phyloP scores from a whole-genome alignment of 2,329 filamentous ascomycete genomes.

The Alternaria arbusti region DNA sequence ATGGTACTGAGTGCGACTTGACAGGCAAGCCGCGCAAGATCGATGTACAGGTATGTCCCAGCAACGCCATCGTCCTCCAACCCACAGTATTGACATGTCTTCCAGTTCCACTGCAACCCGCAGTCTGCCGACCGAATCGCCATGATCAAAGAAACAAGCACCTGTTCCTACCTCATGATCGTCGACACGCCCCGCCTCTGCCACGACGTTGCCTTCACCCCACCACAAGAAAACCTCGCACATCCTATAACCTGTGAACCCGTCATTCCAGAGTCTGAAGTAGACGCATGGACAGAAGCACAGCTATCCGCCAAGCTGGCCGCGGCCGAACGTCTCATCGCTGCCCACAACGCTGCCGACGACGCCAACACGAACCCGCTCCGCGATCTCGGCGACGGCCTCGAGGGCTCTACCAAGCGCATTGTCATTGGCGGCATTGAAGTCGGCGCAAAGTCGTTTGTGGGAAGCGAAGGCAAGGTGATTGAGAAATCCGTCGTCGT shows the following conservation, averaged over 20 bases:
- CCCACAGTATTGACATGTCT: slow-evolving; percentile 6
- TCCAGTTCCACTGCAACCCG: slow-evolving; percentile 75
- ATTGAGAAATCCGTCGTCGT: slow-evolving; percentile 61
- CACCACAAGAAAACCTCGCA: slow-evolving; percentile 76
- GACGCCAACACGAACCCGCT: slow-evolving; percentile 41
- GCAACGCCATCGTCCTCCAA: slow-evolving; percentile 6
- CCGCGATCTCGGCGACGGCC: slow-evolving; percentile 37
- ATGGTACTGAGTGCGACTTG: slow-evolving; percentile 84
- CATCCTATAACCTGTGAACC: slow-evolving; percentile 79
- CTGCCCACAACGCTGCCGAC: slow-evolving; percentile 20
- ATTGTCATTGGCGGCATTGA: slow-evolving; percentile 63
- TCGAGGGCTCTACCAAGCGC: slow-evolving; percentile 43
- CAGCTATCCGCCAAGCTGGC: slow-evolving; percentile 41
- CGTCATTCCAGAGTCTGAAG: slow-evolving; percentile 67
- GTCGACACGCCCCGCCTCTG: slow-evolving; percentile 89
- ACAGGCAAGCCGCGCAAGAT: slow-evolving; percentile 82
- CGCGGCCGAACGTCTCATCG: slow-evolving; percentile 35
- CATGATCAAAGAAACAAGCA: slow-evolving; percentile 91
- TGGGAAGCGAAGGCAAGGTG: slow-evolving; percentile 62
- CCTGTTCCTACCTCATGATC: slow-evolving; percentile 92
- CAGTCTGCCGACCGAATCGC: slow-evolving; percentile 78
- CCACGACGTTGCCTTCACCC: slow-evolving; percentile 83
- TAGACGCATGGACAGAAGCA: slow-evolving; percentile 52
- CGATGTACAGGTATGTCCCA: slow-evolving; percentile 69
- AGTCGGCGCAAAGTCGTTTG: slow-evolving; percentile 63